A percentile compares a stretch with the other conserved stretches of the same genome.
phyloP scores from a whole-genome alignment of 2,329 filamentous ascomycete species.

The Trichophyton benhamiae region DNA sequence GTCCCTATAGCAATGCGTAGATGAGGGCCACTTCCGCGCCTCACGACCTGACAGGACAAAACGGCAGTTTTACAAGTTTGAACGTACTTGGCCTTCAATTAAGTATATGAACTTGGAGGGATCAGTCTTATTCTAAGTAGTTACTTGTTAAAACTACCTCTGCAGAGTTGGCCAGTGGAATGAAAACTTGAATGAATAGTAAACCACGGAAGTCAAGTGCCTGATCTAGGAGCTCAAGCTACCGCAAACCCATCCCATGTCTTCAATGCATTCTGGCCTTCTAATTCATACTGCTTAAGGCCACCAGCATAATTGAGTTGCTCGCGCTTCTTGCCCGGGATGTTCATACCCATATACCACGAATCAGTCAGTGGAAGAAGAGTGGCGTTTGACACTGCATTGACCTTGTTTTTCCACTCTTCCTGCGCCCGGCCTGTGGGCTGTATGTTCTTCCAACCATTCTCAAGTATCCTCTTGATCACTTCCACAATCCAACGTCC shows the following conservation, averaged over 20 bases:
- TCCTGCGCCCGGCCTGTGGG: conserved; percentile 36
- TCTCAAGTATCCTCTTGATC: conserved; percentile 38
- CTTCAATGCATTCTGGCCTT: conserved; percentile 7
- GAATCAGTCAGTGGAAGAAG: conserved; percentile 39
- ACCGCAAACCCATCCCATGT: conserved; percentile 6
- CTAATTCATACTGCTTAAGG: conserved; percentile 9
- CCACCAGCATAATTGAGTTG: conserved; percentile 36
- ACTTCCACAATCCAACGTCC: conserved; percentile 43
- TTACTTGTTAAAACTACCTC: no score
- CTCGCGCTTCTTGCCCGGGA: conserved; percentile 45
- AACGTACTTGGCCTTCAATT: no score
- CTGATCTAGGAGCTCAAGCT: neutral
- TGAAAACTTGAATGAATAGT: neutral
- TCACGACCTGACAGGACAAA: no score
- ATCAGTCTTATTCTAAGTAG: no score
- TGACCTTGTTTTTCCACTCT: conserved; percentile 40
- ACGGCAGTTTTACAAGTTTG: no score
- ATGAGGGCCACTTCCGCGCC: no score
- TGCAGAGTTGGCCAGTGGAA: neutral
- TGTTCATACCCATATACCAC: conserved; percentile 46
- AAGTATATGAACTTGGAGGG: no score
- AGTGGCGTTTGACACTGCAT: conserved; percentile 34
- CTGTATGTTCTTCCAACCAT: conserved; percentile 41
- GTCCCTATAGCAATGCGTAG: no score
- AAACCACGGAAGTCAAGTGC: neutral